Percentiles rank a stretch among this genome's conserved stretches.
Evolutionary conservation across 345 rosid species (phyloP).

Genomic region (Durio zibethinus): DNA sequence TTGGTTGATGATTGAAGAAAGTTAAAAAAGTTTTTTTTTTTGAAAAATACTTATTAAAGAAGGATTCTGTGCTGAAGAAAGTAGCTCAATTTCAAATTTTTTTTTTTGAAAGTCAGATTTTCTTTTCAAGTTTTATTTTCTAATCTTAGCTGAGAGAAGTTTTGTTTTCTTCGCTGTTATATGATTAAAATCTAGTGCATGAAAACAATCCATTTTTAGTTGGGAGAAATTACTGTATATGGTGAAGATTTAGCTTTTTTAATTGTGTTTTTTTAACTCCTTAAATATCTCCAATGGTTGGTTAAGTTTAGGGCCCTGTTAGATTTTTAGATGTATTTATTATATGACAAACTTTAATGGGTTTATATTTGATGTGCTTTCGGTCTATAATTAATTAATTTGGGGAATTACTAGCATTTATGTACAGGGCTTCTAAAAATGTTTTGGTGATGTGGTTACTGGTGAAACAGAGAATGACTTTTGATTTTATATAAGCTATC

Average conservation of each 20-base stretch:
- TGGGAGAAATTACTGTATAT: not conserved
- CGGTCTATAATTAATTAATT: not conserved
- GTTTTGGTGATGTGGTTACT: slow-evolving; percentile 3
- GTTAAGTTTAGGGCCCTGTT: not conserved
- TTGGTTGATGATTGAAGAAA: not conserved
- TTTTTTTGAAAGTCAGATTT: not conserved
- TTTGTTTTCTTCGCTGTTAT: not conserved
- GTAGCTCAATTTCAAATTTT: not conserved
- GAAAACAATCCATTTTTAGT: not conserved
- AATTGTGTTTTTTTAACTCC: not conserved
- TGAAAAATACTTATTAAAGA: not conserved
- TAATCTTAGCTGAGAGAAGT: not conserved
- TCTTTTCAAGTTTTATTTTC: not conserved
- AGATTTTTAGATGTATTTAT: not conserved
- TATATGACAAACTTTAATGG: not conserved
- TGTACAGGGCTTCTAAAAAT: slow-evolving; percentile 19
- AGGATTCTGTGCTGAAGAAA: slow-evolving; percentile 1
- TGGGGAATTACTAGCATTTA: not conserved
- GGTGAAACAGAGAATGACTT: slow-evolving; percentile 18
- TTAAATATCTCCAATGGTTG: not conserved
- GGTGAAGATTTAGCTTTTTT: not conserved
- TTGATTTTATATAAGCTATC: not conserved
- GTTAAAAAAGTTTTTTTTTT: too few relatives aligned
- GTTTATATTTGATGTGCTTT: not conserved
- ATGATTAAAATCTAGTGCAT: not conserved